Evolutionary conservation across 2,329 filamentous ascomycete genomes (phyloP).

Genomic region (Coniella vitis): DNA sequence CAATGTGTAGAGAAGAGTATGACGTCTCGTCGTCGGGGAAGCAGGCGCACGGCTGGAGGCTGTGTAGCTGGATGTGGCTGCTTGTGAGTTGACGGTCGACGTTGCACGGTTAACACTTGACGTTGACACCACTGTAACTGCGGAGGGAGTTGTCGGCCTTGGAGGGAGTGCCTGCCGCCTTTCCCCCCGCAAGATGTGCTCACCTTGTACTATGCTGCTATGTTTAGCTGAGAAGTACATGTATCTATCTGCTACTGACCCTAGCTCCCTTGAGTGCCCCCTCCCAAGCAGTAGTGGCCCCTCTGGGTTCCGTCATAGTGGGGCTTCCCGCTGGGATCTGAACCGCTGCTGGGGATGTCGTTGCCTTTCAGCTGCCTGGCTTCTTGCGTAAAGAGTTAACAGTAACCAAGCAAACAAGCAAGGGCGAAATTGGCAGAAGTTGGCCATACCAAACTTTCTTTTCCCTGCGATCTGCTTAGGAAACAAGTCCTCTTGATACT

Average conservation of each 20-base stretch:
- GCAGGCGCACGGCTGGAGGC: not conserved
- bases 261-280: slow-evolving; percentile 8
- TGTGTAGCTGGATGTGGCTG: not conserved
- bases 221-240: not conserved
- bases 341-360: slow-evolving; percentile 1
- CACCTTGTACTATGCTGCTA: no score
- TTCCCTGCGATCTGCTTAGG: not conserved
- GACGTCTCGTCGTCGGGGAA: not conserved
- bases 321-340: not conserved
- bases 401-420: not conserved
- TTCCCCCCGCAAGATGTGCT: no score
- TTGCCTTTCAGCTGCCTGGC: slow-evolving; percentile 8
- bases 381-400: not conserved
- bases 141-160: no score
- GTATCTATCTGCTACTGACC: slow-evolving; percentile 6
- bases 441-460: not conserved
- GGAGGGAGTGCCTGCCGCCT: no score
- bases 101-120: no score
- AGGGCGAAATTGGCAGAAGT: not conserved
- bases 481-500: not conserved
- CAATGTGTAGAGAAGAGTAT: not conserved
- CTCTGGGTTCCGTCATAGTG: slow-evolving; percentile 7
- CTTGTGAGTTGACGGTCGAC: not conserved
- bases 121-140: no score
- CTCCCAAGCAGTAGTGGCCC: no score